phyloP scores from a whole-genome alignment of 2,329 filamentous ascomycete genomes.

The Byssochlamys sp. region DNA sequence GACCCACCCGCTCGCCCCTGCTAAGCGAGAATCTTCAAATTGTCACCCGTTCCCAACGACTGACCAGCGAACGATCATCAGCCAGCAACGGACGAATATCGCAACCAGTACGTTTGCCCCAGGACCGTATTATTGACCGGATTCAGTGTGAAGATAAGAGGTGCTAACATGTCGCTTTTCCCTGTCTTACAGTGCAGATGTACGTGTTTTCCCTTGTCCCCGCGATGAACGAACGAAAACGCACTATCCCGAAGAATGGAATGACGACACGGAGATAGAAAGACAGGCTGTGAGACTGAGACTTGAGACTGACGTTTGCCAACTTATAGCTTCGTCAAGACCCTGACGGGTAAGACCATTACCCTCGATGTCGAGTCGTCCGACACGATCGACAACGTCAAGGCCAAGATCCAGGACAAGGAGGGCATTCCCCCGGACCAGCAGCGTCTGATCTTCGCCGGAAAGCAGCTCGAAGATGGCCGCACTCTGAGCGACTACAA shows the following conservation, averaged over 20 bases:
- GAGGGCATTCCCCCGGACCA: constrained; percentile 97
- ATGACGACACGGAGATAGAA: constrained; percentile 10
- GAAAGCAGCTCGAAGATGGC: constrained; percentile 98
- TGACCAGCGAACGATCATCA: constrained; percentile 32
- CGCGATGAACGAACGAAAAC: constrained; percentile 15
- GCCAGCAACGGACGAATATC: constrained; percentile 32
- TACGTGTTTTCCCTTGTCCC: constrained; percentile 44
- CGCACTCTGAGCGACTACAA: constrained; percentile 96
- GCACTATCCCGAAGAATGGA: constrained; percentile 4
- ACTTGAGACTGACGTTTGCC: constrained; percentile 16
- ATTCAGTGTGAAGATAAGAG: constrained; percentile 8
- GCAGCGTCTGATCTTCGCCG: constrained; percentile 96
- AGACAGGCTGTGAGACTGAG: neutral
- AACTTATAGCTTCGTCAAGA: constrained; percentile 87
- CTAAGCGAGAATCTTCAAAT: constrained; percentile 38
- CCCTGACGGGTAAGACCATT: constrained; percentile 99
- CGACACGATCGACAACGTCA: constrained; percentile 99
- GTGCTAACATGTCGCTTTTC: constrained; percentile 40
- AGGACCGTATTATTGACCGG: constrained; percentile 1
- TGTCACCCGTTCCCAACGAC: constrained; percentile 23
- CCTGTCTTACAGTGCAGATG: constrained; percentile 67
- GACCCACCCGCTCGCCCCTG: constrained; percentile 23
- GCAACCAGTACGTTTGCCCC: constrained; percentile 36
- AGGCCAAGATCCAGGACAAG: constrained; percentile 99
- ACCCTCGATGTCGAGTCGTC: constrained; percentile 98